Conservation (phyloP, 2,329 filamentous ascomycete species). For the Botrytis galanthina region DNA sequence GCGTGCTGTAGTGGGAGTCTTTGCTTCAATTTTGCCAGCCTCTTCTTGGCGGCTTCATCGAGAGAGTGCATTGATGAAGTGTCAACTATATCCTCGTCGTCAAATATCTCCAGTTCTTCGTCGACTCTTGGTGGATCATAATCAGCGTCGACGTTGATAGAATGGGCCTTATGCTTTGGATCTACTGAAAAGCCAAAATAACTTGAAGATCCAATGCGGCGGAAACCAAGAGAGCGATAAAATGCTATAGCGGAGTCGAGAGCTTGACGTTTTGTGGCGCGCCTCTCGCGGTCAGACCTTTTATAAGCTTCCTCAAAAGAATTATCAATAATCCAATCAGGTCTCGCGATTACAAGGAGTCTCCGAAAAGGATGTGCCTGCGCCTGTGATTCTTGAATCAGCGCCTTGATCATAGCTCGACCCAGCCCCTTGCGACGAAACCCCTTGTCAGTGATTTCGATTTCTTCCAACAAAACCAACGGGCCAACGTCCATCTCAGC, state of each 20-base stretch:
- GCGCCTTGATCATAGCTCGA: neutral
- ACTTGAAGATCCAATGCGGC: conserved; percentile 36
- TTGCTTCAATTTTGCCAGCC: neutral
- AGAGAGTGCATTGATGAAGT: neutral
- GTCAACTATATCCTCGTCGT: neutral
- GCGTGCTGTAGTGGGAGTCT: neutral
- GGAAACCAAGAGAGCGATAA: conserved; percentile 35
- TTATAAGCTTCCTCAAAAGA: neutral
- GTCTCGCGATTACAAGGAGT: neutral
- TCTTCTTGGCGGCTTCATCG: neutral
- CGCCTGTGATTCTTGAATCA: neutral
- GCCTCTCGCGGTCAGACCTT: neutral
- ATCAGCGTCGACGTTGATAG: conserved; percentile 27
- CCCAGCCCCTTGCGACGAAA: neutral
- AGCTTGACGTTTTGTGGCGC: neutral
- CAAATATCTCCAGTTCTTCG: neutral
- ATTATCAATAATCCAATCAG: neutral
- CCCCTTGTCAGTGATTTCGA: too few relatives aligned
- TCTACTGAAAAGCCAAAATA: conserved; percentile 37
- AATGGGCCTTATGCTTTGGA: conserved; percentile 30
- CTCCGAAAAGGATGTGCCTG: neutral
- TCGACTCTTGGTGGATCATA: conserved; percentile 25
- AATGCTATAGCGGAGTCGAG: neutral
- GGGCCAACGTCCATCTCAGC: neutral
- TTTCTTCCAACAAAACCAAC: neutral